Conservation (phyloP, 306 rosid genomes). For the Gleditsia sinensis region DNA sequence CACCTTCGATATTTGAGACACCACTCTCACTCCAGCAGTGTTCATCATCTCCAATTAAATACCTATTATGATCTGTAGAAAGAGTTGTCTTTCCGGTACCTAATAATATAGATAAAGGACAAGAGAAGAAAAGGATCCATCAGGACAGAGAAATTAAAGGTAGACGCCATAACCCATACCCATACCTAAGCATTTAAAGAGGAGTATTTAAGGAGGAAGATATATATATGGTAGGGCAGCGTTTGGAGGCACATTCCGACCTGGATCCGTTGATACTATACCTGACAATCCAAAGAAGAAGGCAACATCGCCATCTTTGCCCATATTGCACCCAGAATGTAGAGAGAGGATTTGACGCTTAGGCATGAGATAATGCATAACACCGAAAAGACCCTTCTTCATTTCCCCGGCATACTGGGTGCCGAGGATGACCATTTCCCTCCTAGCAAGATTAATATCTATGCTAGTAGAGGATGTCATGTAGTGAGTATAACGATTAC, state of each 20-base stretch:
- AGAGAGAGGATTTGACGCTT: slow-evolving; percentile 75
- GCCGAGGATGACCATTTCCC: slow-evolving; percentile 94
- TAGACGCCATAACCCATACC: slow-evolving; percentile 14
- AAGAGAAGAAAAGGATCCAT: not conserved
- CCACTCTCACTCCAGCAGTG: slow-evolving; percentile 88
- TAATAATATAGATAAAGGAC: slow-evolving; percentile 11
- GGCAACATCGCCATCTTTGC: slow-evolving; percentile 88
- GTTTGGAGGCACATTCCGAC: not conserved
- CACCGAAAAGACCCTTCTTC: slow-evolving; percentile 89
- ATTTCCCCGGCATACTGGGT: slow-evolving; percentile 97
- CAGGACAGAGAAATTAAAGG: not conserved
- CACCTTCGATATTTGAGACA: slow-evolving; percentile 93
- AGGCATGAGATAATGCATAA: slow-evolving; percentile 97
- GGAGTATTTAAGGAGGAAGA: slow-evolving; percentile 22
- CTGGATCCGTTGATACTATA: slow-evolving; percentile 20
- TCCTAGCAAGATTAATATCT: slow-evolving; percentile 78
- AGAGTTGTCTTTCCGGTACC: slow-evolving; percentile 92
- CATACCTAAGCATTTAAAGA: slow-evolving; percentile 2
- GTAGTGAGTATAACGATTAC: slow-evolving; percentile 90
- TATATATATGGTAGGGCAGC: slow-evolving; percentile 22
- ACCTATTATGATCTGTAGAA: slow-evolving; percentile 81
- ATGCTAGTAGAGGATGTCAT: slow-evolving; percentile 95
- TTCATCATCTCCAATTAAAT: slow-evolving; percentile 85
- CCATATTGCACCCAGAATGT: slow-evolving; percentile 93
- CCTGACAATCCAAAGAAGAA: slow-evolving; percentile 95